These are phyloP conservation scores for Phytophthora kernoviae DNA, from an alignment of 352 stramenopile genomes.

Conservation along the genomic window DNA sequence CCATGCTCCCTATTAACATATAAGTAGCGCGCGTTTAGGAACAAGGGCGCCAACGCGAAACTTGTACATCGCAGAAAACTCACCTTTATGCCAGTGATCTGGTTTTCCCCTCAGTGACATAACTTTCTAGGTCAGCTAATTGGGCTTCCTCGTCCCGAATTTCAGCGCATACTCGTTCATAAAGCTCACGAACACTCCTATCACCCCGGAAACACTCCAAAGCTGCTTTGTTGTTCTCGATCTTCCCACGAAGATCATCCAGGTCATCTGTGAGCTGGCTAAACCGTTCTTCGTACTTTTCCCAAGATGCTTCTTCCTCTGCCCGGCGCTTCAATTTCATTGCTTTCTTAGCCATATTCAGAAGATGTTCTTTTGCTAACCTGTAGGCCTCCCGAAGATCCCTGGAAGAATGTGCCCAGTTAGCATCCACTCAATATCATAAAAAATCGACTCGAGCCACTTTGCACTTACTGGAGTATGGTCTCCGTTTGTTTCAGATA, in stretches of 20 bases:
- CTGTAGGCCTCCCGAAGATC: slow-evolving; percentile 65
- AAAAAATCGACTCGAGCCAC: slow-evolving; percentile 2
- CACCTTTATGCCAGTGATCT: slow-evolving; percentile 81
- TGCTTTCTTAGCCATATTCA: slow-evolving; percentile 60
- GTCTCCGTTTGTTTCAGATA: slow-evolving; percentile 61
- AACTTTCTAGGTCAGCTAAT: slow-evolving; percentile 62
- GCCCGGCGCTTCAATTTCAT: slow-evolving; percentile 73
- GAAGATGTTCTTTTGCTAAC: slow-evolving; percentile 66
- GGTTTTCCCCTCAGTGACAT: slow-evolving; percentile 67
- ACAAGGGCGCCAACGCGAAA: not conserved
- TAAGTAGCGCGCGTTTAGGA: not conserved
- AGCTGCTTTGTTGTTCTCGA: slow-evolving; percentile 86
- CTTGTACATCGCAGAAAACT: slow-evolving; percentile 1
- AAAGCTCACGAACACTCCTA: slow-evolving; percentile 73
- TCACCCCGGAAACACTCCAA: slow-evolving; percentile 85
- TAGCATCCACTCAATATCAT: slow-evolving; percentile 1
- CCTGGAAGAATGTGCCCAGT: slow-evolving; percentile 19
- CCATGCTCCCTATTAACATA: slow-evolving; percentile 56
- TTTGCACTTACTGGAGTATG: slow-evolving; percentile 43
- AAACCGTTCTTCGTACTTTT: slow-evolving; percentile 70
- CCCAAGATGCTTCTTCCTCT: slow-evolving; percentile 70
- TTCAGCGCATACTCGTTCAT: slow-evolving; percentile 64
- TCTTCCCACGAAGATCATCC: slow-evolving; percentile 73
- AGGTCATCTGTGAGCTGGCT: slow-evolving; percentile 69
- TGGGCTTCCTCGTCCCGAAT: slow-evolving; percentile 70